Conservation (phyloP, 1,284 basidiomycete species). For the Austroboletus niveus region DNA sequence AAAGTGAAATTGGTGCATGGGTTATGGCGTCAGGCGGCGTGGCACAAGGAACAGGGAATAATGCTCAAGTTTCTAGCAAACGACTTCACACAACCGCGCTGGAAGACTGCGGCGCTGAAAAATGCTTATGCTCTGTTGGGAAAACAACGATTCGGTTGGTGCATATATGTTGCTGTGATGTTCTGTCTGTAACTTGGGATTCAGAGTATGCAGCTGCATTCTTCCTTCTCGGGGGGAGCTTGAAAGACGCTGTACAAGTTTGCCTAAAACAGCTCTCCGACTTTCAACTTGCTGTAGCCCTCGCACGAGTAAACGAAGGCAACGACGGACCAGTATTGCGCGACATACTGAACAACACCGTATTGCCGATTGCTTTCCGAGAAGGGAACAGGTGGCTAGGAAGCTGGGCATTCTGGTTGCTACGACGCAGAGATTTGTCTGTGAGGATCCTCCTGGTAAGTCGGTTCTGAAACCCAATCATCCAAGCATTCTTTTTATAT, state of each 20-base stretch:
- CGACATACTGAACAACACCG: constrained; percentile 67
- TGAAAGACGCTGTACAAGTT: constrained; percentile 91
- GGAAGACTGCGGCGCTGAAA: constrained; percentile 93
- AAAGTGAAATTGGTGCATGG: constrained; percentile 92
- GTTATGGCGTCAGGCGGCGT: constrained; percentile 92
- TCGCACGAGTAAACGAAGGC: constrained; percentile 83
- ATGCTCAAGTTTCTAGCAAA: constrained; percentile 95
- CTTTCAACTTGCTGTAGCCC: constrained; percentile 84
- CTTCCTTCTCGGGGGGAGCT: constrained; percentile 87
- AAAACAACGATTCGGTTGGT: constrained; percentile 87
- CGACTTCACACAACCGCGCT: constrained; percentile 83
- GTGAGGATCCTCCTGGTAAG: constrained; percentile 80
- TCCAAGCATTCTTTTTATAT: constrained; percentile 2
- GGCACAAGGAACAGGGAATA: constrained; percentile 86
- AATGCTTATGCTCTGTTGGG: constrained; percentile 94
- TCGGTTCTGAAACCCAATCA: constrained; percentile 1
- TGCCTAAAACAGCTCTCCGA: constrained; percentile 88
- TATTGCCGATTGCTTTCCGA: constrained; percentile 82
- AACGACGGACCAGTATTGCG: constrained; percentile 79
- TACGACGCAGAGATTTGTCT: constrained; percentile 82
- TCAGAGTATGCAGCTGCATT: constrained; percentile 96
- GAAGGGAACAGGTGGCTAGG: constrained; percentile 92
- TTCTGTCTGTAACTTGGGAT: constrained; percentile 8
- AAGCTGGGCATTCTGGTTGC: constrained; percentile 95
- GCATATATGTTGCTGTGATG: neutral